Base-by-base conservation (phyloP, 2,329 filamentous ascomycete genomes). In the Dryadomyces quercus-mongolicae region DNA sequence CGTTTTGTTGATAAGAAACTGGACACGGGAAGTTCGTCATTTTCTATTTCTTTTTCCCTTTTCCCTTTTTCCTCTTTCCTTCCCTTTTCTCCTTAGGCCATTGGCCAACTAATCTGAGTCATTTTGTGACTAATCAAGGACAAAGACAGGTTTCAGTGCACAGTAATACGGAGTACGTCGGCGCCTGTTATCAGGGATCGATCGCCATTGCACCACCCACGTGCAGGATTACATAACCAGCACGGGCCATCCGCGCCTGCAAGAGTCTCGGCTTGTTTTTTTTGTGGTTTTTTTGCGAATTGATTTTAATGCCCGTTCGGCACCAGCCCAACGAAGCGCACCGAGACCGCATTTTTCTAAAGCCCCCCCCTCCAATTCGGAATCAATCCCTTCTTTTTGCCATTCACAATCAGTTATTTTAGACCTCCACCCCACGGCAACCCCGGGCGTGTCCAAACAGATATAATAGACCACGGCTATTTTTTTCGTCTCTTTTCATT, bases 191-290 rank as follows among this genome's bases (percentile, higher is more conserved):
- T 40, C 20, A 25, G 3, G 31, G 22, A 38, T 48, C 31, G 44
- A 36, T 46, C 22, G 52, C 52, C 51, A 53, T 48, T 40, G 51
- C 51, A 25, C 44, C 5, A 36, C 52, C 52, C 52, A 54, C 52
- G 52, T 54, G 52, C 25, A 7, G 12, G 20, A 34, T 49, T 44
- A 54, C 31, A 25, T 53, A 53, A 45, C 13, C n/a, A 21, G 43
- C 51, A 38, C 20, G 49, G 49, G 16, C 49, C 49, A 50, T 20
- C 16, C 31, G 31, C 16, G 1, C 8, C 13, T 12, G 8, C 49
- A 50, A 50, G 15, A 36, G n/a, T 18, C 25, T 4, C 5, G 25
- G 12, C 15, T 49, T 25, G 36, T 45, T 52, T 44, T 49, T 49
- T 7, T 20, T 3, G 10, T 25, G n/a, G 36, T 52, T 52, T 45